A percentile compares a stretch with the other conserved stretches of the same genome.
phyloP scores from a whole-genome alignment of 2,329 filamentous ascomycete species.

The Fusarium udum region DNA sequence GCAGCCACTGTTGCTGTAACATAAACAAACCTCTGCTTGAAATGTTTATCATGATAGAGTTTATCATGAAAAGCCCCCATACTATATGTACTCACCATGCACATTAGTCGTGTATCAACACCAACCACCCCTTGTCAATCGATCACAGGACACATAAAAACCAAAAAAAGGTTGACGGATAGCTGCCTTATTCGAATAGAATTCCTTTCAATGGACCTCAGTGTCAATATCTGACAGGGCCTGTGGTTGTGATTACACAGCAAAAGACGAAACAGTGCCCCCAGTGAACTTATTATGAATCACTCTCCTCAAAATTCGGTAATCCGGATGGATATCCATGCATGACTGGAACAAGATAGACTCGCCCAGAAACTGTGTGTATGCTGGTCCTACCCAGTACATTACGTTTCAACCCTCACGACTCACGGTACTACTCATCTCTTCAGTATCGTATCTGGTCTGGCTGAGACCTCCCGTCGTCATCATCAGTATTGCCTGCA shows the following conservation, averaged over 20 bases:
- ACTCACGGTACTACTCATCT: constrained; percentile 1
- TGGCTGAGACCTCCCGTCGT: background rate
- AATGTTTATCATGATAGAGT: background rate
- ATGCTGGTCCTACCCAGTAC: background rate
- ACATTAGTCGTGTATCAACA: constrained; percentile 2
- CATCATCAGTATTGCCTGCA: constrained; percentile 29
- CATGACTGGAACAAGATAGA: background rate
- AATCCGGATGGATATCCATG: background rate
- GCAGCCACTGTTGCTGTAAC: background rate
- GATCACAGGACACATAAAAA: constrained; percentile 15
- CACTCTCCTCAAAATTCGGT: background rate
- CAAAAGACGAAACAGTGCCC: background rate
- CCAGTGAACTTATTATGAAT: background rate
- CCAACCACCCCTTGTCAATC: constrained; percentile 12
- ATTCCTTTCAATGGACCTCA: background rate
- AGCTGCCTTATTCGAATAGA: background rate
- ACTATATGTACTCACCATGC: background rate
- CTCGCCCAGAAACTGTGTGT: background rate
- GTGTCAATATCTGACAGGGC: background rate
- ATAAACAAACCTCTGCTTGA: background rate
- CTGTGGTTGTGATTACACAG: background rate
- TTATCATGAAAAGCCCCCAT: background rate
- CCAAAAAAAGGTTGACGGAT: background rate
- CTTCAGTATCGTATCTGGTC: background rate
- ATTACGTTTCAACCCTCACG: background rate